phyloP scores from a whole-genome alignment of 192 early-diverging fungal species.

The Haplosporangium gracile region DNA sequence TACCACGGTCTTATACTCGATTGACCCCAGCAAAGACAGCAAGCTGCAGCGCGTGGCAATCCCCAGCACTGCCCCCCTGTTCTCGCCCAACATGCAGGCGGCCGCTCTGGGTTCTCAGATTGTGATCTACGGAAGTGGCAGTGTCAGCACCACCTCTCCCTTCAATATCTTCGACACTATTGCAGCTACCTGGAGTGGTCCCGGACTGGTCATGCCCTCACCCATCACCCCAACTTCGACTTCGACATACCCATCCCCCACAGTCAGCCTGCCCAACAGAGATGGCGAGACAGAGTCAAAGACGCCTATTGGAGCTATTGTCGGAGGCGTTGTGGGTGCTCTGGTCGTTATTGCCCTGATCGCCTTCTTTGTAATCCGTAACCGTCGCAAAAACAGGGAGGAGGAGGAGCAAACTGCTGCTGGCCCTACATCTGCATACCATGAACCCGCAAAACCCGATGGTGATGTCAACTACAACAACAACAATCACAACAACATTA shows the following conservation, averaged over 20 bases:
- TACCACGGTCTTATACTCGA: conserved; percentile 21
- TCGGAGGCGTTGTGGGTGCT: conserved; percentile 43
- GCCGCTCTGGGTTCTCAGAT: conserved; percentile 19
- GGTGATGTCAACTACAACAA: conserved; percentile 5
- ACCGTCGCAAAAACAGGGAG: conserved; percentile 23
- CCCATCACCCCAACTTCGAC: background rate
- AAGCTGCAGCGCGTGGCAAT: conserved; percentile 25
- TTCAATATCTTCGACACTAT: conserved; percentile 40
- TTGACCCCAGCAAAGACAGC: conserved; percentile 8
- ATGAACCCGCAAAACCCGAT: background rate
- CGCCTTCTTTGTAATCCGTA: conserved; percentile 34
- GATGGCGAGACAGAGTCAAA: background rate
- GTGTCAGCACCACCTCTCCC: background rate
- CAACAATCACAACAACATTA: background rate
- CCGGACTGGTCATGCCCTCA: conserved; percentile 31
- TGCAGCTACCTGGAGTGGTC: conserved; percentile 27
- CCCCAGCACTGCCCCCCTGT: conserved; percentile 31
- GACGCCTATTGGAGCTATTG: conserved; percentile 30
- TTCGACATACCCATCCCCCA: background rate
- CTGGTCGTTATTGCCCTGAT: conserved; percentile 37
- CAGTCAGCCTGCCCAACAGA: background rate
- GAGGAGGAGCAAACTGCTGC: background rate
- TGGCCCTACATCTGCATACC: background rate
- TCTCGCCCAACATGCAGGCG: conserved; percentile 20
- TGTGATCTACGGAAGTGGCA: conserved; percentile 24